Percentiles rank a stretch among this genome's conserved stretches.
Conservation (phyloP, 257 asterid genomes). For the Nicotiana otophora region DNA sequence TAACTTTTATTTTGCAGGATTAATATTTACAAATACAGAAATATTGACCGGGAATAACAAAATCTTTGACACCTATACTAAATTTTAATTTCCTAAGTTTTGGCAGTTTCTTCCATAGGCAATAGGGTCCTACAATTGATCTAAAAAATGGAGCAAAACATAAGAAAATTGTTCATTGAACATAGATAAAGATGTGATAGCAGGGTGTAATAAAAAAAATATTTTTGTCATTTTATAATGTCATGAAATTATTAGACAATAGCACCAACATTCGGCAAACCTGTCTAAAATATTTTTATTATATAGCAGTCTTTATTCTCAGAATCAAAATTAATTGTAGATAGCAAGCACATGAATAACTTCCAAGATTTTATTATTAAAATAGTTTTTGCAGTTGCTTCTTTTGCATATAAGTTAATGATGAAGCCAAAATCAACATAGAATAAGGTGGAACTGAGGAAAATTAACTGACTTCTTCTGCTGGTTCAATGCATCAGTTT, state of each 20-base stretch:
- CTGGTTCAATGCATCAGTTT: not conserved
- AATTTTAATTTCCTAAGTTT: not conserved
- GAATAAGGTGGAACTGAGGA: not conserved
- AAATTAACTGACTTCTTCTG: not conserved
- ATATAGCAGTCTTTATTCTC: not conserved
- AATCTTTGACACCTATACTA: not conserved
- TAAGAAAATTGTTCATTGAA: not conserved
- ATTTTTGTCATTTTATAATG: not conserved
- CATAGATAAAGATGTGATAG: not conserved
- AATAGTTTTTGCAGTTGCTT: not conserved
- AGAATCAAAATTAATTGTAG: not conserved
- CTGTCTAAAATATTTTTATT: not conserved
- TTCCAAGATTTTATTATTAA: not conserved
- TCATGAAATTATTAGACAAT: not conserved
- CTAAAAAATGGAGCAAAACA: not conserved
- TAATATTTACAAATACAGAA: no score
- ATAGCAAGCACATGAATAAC: conserved; percentile 11
- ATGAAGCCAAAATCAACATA: not conserved
- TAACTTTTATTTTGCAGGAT: no score
- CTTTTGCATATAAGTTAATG: not conserved
- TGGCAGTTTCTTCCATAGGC: not conserved
- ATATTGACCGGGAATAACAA: no score
- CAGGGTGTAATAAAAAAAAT: not conserved
- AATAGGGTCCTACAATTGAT: not conserved
- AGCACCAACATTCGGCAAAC: not conserved